Base-by-base conservation (phyloP, 164 flowering plant genomes). In the Vitis riparia region DNA sequence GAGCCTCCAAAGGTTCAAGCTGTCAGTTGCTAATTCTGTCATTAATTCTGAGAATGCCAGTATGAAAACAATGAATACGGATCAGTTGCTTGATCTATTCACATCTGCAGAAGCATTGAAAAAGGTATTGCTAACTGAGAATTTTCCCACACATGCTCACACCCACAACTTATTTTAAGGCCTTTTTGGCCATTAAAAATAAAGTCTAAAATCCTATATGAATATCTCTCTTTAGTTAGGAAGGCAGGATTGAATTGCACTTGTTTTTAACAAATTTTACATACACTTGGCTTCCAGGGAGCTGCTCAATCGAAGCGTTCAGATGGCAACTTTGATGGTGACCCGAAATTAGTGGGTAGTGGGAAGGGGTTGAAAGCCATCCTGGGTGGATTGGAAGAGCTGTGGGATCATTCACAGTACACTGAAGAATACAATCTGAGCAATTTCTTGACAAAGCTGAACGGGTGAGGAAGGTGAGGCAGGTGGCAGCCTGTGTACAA, bases 371-470 rank as follows among this genome's bases (percentile, higher is more conserved):
- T 96, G 61, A 96, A 93, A 77, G 85, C 97, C 50, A 86, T 96
- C 50, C 94, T 96, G 55, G 89, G 91, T 69, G 97, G 93, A 69
- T 80, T 96, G 65, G 97, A 88, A 63, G 98, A 96, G 64, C 95
- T 96, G 0, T 96, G 99, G 99, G 99, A 96, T 78, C 95, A 96
- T 64, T 93, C 98, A 11, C 99, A 93, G 76, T 96, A 93, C 70
- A 76, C 94, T 9, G 98, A 96, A 58, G 99, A 96, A 71, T 96
- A 96, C 85, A 86, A 89, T 75, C 81, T 92, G 55, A 84, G 73
- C 81, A 97, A 96, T 71, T 93, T 91, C 75, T 75, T 96, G 59
- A 86, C 92, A 17, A 96, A 87, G 86, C 91, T 96, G 17, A 92
- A 91, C 62, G 86, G 92, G 63, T 92, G 80, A 86, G 66, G 27